These are phyloP conservation scores for Haberlea rhodopensis DNA, from an alignment of 257 asterid species.

Conservation along the genomic window DNA sequence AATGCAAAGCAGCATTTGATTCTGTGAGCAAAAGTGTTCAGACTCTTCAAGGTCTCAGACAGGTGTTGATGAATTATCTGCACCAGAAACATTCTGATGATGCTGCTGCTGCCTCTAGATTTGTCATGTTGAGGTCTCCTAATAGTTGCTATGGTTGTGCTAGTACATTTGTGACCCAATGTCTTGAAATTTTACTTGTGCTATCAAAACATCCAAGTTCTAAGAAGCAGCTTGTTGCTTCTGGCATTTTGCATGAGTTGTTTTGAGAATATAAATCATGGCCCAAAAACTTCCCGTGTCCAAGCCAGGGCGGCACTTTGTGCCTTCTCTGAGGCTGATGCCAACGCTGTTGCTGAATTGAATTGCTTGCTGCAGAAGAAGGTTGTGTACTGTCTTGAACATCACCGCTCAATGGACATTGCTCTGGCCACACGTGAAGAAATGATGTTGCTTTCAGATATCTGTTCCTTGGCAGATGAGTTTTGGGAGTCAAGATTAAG, in stretches of 20 bases:
- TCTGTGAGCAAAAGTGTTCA: conserved; percentile 99
- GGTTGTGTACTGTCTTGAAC: conserved; percentile 92
- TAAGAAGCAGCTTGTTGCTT: conserved; percentile 87
- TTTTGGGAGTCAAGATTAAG: conserved; percentile 96
- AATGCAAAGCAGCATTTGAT: conserved; percentile 99
- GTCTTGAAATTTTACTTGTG: conserved; percentile 91
- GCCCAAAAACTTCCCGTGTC: conserved; percentile 95
- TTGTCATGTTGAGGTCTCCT: conserved; percentile 82
- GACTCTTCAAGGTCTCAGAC: conserved; percentile 97
- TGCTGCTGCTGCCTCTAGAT: conserved; percentile 72
- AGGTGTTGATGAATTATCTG: conserved; percentile 87
- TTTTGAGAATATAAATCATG: conserved; percentile 98
- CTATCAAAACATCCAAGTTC: conserved; percentile 79
- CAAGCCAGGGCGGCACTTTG: conserved; percentile 98
- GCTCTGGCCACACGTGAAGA: conserved; percentile 95
- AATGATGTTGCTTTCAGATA: conserved; percentile 84
- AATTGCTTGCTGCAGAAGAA: conserved; percentile 86
- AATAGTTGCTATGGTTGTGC: conserved; percentile 99
- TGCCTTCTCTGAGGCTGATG: conserved; percentile 96
- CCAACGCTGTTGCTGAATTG: conserved; percentile 80
- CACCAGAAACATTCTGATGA: conserved; percentile 86
- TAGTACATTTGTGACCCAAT: conserved; percentile 85
- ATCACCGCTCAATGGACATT: conserved; percentile 96
- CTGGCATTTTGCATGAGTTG: conserved; percentile 91
- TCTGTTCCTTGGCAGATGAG: conserved; percentile 92